Conservation (phyloP, 164 flowering plant genomes). For the Vitis rotundifolia region DNA sequence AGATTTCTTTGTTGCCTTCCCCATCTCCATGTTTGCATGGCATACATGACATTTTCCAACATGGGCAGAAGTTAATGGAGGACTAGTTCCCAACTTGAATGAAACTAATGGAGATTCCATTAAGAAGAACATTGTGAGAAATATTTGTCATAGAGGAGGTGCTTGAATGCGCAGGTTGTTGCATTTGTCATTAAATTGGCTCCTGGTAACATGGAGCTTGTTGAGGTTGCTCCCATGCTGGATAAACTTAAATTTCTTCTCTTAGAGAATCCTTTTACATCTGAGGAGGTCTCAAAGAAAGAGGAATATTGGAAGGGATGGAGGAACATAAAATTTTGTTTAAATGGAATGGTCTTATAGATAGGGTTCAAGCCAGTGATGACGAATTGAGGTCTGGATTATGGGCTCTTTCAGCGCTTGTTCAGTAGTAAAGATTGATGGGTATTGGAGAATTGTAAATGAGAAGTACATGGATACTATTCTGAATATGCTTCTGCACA, state of each 20-base stretch:
- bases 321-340: slow-evolving; percentile 32
- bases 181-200: slow-evolving; percentile 69
- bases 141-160: too few relatives aligned
- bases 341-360: slow-evolving; percentile 71
- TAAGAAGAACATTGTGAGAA: too few relatives aligned
- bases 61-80: too few relatives aligned
- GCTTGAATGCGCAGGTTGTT: not conserved
- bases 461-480: slow-evolving; percentile 58
- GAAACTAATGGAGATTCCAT: too few relatives aligned
- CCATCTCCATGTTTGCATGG: too few relatives aligned
- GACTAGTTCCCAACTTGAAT: too few relatives aligned
- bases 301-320: slow-evolving; percentile 22
- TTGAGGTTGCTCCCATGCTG: slow-evolving; percentile 75
- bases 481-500: slow-evolving; percentile 57
- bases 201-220: slow-evolving; percentile 75
- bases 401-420: slow-evolving; percentile 49
- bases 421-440: slow-evolving; percentile 62
- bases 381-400: slow-evolving; percentile 68
- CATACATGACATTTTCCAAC: too few relatives aligned
- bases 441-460: slow-evolving; percentile 83
- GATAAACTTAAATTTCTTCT: slow-evolving; percentile 72
- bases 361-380: slow-evolving; percentile 82
- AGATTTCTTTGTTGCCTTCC: too few relatives aligned
- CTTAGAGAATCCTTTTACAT: slow-evolving; percentile 48
- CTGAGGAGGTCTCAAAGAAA: slow-evolving; percentile 42